Conservation (phyloP, 768 basidiomycete species). For the Porphyrellus cyaneotinctus region DNA sequence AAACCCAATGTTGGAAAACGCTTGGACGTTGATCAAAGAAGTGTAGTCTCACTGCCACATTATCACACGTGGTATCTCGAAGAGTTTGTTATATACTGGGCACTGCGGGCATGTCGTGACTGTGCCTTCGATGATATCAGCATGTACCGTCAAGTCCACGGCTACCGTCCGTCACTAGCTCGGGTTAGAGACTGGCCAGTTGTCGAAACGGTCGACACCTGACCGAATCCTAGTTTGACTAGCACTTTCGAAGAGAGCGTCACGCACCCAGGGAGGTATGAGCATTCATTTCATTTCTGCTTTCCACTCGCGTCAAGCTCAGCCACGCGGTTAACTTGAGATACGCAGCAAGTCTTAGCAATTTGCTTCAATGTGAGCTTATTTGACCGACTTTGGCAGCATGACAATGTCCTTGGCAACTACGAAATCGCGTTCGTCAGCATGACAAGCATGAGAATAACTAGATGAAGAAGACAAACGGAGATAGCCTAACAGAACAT, state of each 20-base stretch:
- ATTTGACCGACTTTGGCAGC: constrained; percentile 77
- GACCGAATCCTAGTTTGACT: constrained; percentile 13
- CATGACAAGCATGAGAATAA: constrained; percentile 6
- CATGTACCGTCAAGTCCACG: too few species aligned
- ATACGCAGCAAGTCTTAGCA: constrained; percentile 43
- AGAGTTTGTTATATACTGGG: too few species aligned
- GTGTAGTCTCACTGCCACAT: too few species aligned
- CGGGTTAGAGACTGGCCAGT: constrained; percentile 41
- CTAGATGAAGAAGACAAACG: constrained; percentile 36
- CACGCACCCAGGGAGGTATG: constrained; percentile 65
- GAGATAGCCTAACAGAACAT: constrained; percentile 62
- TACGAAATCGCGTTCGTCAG: constrained; percentile 20
- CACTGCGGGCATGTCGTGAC: too few species aligned
- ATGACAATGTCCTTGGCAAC: constrained; percentile 62
- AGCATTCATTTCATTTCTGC: constrained; percentile 65
- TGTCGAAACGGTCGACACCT: constrained; percentile 67
- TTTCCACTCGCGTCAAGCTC: constrained; percentile 58
- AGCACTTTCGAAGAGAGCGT: neutral
- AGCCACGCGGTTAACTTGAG: constrained; percentile 45
- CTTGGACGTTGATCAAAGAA: too few species aligned
- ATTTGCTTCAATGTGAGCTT: constrained; percentile 62
- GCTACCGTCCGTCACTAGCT: too few species aligned
- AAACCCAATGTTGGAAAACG: too few species aligned
- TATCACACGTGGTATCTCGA: too few species aligned
- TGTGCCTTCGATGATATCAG: too few species aligned